Percentiles rank a stretch among this genome's conserved stretches.
These are phyloP conservation scores for Calycina marina DNA, from an alignment of 2,329 filamentous ascomycete genomes.

Conservation along the genomic window DNA sequence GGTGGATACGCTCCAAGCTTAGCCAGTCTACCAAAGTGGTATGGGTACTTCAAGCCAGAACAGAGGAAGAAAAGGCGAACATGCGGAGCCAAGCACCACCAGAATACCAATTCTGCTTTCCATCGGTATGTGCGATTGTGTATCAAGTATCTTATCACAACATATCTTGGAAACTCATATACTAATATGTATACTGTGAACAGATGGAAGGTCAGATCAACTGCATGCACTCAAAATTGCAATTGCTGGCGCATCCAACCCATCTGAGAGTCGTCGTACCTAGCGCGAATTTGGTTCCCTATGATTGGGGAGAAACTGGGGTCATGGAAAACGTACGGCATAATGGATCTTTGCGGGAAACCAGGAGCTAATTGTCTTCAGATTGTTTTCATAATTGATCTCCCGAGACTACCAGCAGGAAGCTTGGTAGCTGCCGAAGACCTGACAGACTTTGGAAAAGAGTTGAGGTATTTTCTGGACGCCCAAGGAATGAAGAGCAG, in stretches of 20 bases:
- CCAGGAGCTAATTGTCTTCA: constrained; percentile 22
- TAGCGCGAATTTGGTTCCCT: constrained; percentile 70
- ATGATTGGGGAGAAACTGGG: constrained; percentile 56
- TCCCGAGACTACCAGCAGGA: constrained; percentile 39
- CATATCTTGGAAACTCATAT: too few relatives aligned
- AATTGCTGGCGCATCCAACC: constrained; percentile 64
- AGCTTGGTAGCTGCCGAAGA: constrained; percentile 13
- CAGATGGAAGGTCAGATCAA: constrained; percentile 49
- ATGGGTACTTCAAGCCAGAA: constrained; percentile 40
- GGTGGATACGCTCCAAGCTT: constrained; percentile 40
- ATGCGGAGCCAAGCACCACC: constrained; percentile 34
- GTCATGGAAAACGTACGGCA: constrained; percentile 65
- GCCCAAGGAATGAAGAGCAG: constrained; percentile 50
- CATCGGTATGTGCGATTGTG: constrained; percentile 31
- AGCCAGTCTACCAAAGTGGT: constrained; percentile 47
- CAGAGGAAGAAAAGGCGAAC: constrained; percentile 34
- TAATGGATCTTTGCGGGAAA: constrained; percentile 1
- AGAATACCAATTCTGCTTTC: constrained; percentile 65
- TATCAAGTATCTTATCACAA: too few relatives aligned
- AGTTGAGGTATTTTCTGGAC: constrained; percentile 55
- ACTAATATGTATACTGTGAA: too few relatives aligned
- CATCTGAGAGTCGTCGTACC: constrained; percentile 73
- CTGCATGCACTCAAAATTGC: constrained; percentile 89
- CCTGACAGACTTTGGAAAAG: constrained; percentile 46
- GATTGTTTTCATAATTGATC: constrained; percentile 83